A percentile compares a stretch with the other conserved stretches of the same genome.
phyloP scores from a whole-genome alignment of 441 rosid genomes.

The Brassica balearica region DNA sequence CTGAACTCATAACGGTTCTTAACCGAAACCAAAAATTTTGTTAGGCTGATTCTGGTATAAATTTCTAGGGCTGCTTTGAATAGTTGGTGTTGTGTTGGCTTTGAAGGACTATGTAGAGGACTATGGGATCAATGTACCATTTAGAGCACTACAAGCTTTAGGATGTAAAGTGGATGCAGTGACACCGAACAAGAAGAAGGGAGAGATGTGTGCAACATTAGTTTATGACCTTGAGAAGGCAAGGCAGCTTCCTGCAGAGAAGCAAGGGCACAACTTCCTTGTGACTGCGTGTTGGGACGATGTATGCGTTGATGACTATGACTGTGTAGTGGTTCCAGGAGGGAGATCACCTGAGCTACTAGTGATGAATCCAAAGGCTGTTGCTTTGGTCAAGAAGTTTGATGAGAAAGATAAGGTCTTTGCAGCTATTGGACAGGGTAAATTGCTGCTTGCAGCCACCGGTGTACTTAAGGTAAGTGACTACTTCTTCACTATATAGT shows the following conservation, averaged over 20 bases:
- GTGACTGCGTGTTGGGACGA: constrained; percentile 54
- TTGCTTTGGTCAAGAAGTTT: constrained; percentile 51
- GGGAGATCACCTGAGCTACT: constrained; percentile 60
- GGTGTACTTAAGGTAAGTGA: constrained; percentile 51
- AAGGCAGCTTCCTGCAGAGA: constrained; percentile 51
- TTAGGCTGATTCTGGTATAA: not conserved
- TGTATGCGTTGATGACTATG: constrained; percentile 47
- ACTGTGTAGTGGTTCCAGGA: constrained; percentile 57
- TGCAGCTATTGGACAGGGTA: constrained; percentile 60
- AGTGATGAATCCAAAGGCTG: constrained; percentile 51
- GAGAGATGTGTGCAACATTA: constrained; percentile 53
- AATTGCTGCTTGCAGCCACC: constrained; percentile 58
- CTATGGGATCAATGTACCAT: constrained; percentile 57
- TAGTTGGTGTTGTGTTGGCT: constrained; percentile 8
- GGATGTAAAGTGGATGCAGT: constrained; percentile 60
- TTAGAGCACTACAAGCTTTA: constrained; percentile 54
- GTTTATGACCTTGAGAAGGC: constrained; percentile 55
- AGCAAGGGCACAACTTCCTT: constrained; percentile 53
- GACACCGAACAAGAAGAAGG: constrained; percentile 55
- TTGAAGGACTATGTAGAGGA: constrained; percentile 62
- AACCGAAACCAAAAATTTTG: not conserved
- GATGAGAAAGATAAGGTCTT: constrained; percentile 49
- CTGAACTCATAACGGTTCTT: not conserved
- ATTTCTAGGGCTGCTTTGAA: not conserved
- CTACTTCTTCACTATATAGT: not conserved